Evolutionary conservation across 2,329 filamentous ascomycete genomes (phyloP), one percentile per base, ranked within the genome.

Genomic region (Aspergillus jensenii): DNA sequence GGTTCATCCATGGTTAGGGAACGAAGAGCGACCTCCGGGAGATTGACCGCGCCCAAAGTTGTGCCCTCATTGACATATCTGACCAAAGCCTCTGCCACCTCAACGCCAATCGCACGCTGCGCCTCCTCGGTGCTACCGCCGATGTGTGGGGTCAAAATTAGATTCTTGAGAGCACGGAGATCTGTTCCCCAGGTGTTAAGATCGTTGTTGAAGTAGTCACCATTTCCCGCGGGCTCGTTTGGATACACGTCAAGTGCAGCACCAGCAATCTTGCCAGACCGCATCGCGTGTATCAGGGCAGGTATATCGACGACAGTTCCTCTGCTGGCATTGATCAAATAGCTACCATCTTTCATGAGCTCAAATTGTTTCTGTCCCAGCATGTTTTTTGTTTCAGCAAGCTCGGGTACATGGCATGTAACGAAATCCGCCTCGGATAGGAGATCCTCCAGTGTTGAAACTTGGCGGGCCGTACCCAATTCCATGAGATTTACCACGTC

Each of bases 81-180:
- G 57, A 96, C 90, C 52, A 99, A 81, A 41, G 93, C 90, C 48
- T 95, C 89, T 63, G 85, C 87, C 58, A 99, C 95, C 81, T 99
- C 95, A 44, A 96, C 84, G 67, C 95, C 95, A 73, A 99, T 99
- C 15, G 95, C 93, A 58, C 90, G 88, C 79, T 99, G 95, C 5
- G 95, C 95, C 78, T 99, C 95, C 78, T 99, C 95, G 0, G 95
- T 99, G 76, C 91, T 96, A 56, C 95, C 95, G 67, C 95, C 95
- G 71, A 99, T 98, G 75, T 99, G 95, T 21, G 95, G 95, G 1
- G 93, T 96, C 50, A 99, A 82, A 66, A 99, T 96, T 65, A 99
- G 82, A 79, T 99, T 99, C 78, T 88, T 95, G 59, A 98, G 81
- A 52, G 84, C 84, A 54, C 91, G 87, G 48, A 99, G 84, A 61